These are phyloP conservation scores for Aphanoascus verrucosus DNA, from an alignment of 2,329 filamentous ascomycete genomes.

Conservation along the genomic window DNA sequence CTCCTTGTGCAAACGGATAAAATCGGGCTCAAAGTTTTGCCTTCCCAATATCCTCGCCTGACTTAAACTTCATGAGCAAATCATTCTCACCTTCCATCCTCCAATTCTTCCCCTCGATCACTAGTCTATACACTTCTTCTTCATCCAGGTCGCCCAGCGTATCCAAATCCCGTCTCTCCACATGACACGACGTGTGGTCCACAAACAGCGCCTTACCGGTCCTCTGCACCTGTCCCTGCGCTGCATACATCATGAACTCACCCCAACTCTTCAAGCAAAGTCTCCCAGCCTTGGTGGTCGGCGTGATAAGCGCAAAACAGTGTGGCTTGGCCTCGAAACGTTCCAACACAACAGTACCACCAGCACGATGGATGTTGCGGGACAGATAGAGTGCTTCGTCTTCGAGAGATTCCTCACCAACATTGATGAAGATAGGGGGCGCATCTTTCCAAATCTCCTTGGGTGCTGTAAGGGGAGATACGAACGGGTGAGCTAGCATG, in stretches of 20 bases:
- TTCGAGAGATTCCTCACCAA: slow-evolving; percentile 34
- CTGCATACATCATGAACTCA: slow-evolving; percentile 39
- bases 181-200: slow-evolving; percentile 22
- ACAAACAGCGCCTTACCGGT: slow-evolving; percentile 23
- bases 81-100: slow-evolving; percentile 28
- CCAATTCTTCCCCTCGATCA: slow-evolving; percentile 25
- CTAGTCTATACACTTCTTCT: slow-evolving; percentile 26
- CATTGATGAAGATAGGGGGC: slow-evolving; percentile 33
- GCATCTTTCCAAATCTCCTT: slow-evolving; percentile 32
- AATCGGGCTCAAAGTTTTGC: slow-evolving; percentile 1
- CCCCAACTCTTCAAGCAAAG: slow-evolving; percentile 49
- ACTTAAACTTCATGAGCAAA: slow-evolving; percentile 24
- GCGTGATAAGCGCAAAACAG: slow-evolving; percentile 48
- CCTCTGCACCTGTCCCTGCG: slow-evolving; percentile 21
- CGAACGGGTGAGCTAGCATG: slow-evolving; percentile 32
- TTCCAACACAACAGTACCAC: slow-evolving; percentile 30
- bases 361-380: slow-evolving; percentile 31
- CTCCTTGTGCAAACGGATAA: not conserved
- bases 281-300: slow-evolving; percentile 35
- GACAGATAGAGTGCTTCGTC: slow-evolving; percentile 34
- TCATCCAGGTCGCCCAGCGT: slow-evolving; percentile 27
- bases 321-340: slow-evolving; percentile 40
- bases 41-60: slow-evolving; percentile 16
- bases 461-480: slow-evolving; percentile 30
- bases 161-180: slow-evolving; percentile 26